These are phyloP conservation scores for Calendula officinalis DNA, from an alignment of 129 eudicot genomes.

Conservation along the genomic window DNA sequence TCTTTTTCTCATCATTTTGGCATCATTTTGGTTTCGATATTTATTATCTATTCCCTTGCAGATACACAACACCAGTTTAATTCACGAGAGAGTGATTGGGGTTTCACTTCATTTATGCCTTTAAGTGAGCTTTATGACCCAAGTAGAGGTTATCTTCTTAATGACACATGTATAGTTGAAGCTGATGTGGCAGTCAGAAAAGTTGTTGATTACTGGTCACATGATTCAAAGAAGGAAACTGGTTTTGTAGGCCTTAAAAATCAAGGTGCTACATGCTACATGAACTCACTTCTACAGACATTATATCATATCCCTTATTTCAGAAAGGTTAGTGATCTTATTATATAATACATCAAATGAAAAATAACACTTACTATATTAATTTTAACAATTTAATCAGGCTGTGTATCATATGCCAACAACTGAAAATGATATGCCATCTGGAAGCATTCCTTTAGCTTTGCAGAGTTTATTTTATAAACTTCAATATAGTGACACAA, in stretches of 20 bases:
- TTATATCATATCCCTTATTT: conserved; percentile 89
- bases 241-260: conserved; percentile 96
- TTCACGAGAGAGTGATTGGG: conserved; percentile 96
- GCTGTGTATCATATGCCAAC: conserved; percentile 99
- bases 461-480: conserved; percentile 91
- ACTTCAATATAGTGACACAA: conserved; percentile 83
- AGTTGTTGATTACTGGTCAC: conserved; percentile 73
- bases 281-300: conserved; percentile 96
- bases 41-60: conserved; percentile 36
- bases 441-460: conserved; percentile 95
- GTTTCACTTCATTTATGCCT: conserved; percentile 90
- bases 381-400: conserved; percentile 33
- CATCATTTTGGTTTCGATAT: too few species aligned
- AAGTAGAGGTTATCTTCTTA: conserved; percentile 67
- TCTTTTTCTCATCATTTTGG: too few species aligned
- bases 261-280: conserved; percentile 97
- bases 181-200: conserved; percentile 88
- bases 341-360: neutral
- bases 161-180: conserved; percentile 83
- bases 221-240: conserved; percentile 93
- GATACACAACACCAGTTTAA: conserved; percentile 85
- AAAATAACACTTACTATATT: conserved; percentile 12
- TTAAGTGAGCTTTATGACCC: conserved; percentile 81
- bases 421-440: conserved; percentile 45
- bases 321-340: conserved; percentile 69